phyloP scores from a whole-genome alignment of 2,329 filamentous ascomycete genomes.

The Dothideomycetes sp. region DNA sequence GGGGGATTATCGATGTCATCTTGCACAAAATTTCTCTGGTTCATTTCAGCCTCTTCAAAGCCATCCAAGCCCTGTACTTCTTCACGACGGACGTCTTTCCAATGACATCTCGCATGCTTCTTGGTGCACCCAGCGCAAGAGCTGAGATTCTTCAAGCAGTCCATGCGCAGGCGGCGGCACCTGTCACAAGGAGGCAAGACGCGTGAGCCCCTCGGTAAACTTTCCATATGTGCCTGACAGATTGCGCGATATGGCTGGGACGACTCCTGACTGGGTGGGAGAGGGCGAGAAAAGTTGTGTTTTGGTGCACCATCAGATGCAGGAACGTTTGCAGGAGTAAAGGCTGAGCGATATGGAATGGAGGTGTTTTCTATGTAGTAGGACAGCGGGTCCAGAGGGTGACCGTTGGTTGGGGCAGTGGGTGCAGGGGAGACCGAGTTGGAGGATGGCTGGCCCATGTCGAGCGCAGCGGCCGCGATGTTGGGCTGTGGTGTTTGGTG shows the following conservation, averaged over 20 bases:
- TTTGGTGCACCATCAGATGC: slow-evolving; percentile 11
- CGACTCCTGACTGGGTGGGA: slow-evolving; percentile 23
- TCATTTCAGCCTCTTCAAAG: slow-evolving; percentile 9
- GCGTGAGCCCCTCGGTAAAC: slow-evolving; percentile 58
- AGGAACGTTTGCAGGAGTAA: background rate
- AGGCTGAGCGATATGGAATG: background rate
- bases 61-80: slow-evolving; percentile 37
- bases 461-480: background rate
- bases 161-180: slow-evolving; percentile 67
- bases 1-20: background rate
- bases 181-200: slow-evolving; percentile 78
- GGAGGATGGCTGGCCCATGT: background rate
- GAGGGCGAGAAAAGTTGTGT: slow-evolving; percentile 26
- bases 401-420: slow-evolving; percentile 1
- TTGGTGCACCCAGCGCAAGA: slow-evolving; percentile 81
- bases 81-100: slow-evolving; percentile 68
- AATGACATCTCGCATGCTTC: slow-evolving; percentile 81
- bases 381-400: slow-evolving; percentile 1
- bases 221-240: slow-evolving; percentile 55
- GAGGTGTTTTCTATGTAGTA: slow-evolving; percentile 1
- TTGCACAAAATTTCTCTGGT: slow-evolving; percentile 3
- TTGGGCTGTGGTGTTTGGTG: slow-evolving; percentile 3
- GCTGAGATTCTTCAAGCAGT: slow-evolving; percentile 76
- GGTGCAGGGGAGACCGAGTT: slow-evolving; percentile 6
- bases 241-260: slow-evolving; percentile 24